phyloP scores from a whole-genome alignment of 495 filamentous ascomycete species.

The Penicillium soppii region DNA sequence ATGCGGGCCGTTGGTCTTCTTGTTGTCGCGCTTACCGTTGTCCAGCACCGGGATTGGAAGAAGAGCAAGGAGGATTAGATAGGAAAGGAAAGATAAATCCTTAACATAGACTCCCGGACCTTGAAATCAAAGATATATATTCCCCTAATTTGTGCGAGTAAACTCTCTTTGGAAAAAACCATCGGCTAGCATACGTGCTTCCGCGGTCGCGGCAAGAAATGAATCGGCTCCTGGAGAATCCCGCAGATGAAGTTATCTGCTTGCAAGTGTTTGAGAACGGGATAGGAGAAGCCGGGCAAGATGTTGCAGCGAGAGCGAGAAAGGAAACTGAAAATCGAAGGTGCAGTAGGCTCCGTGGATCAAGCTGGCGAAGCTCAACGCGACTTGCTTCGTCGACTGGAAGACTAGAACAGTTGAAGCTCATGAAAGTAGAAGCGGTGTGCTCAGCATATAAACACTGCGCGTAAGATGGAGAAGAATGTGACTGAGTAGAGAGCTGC shows the following conservation, averaged over 20 bases:
- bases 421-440: not conserved
- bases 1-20: not conserved
- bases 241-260: not conserved
- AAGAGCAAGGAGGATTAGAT: not conserved
- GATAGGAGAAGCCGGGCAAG: not conserved
- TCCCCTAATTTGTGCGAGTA: not conserved
- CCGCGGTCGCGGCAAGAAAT: not conserved
- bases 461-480: not conserved
- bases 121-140: not conserved
- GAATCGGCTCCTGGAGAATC: not conserved
- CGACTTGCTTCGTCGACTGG: not conserved
- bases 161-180: not conserved
- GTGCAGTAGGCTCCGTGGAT: not conserved
- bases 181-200: not conserved
- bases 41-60: not conserved
- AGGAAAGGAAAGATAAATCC: not conserved
- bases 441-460: not conserved
- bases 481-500: not conserved
- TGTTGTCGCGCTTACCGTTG: not conserved
- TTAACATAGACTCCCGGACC: not conserved
- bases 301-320: not conserved
- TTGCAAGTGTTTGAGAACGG: not conserved
- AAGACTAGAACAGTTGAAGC: not conserved
- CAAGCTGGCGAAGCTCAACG: not conserved
- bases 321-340: not conserved